Evolutionary conservation across 352 stramenopile species (phyloP).

Genomic region (Aphanomyces euteiches): DNA sequence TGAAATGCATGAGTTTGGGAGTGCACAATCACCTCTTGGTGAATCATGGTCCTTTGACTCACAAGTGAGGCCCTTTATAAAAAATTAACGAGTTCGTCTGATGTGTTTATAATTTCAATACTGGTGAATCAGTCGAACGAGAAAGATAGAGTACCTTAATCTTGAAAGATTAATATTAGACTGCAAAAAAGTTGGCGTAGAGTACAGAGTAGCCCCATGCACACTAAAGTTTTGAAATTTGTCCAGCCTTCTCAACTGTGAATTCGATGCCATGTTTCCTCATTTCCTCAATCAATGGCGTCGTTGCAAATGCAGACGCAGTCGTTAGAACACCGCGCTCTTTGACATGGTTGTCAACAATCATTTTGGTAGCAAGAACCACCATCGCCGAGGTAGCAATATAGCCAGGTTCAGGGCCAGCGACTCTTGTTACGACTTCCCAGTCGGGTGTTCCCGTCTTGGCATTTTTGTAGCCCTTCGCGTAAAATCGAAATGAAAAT

Average conservation of each 20-base stretch:
- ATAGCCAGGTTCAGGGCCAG: slow-evolving; percentile 19
- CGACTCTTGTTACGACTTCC: slow-evolving; percentile 8
- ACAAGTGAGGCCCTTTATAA: not conserved
- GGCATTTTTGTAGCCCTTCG: slow-evolving; percentile 7
- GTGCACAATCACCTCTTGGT: slow-evolving; percentile 27
- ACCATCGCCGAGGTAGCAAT: slow-evolving; percentile 25
- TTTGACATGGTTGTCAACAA: slow-evolving; percentile 14
- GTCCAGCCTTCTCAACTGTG: slow-evolving; percentile 6
- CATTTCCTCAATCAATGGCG: slow-evolving; percentile 18
- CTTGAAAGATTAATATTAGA: slow-evolving; percentile 5
- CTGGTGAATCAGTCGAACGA: not conserved
- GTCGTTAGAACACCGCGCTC: slow-evolving; percentile 21
- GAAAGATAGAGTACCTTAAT: not conserved
- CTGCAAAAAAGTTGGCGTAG: not conserved
- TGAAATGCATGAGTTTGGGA: slow-evolving; percentile 29
- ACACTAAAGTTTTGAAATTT: not conserved
- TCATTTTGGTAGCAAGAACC: not conserved
- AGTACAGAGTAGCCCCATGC: no score
- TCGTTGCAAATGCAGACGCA: slow-evolving; percentile 17
- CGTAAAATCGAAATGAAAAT: slow-evolving; percentile 14
- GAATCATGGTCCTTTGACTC: slow-evolving; percentile 4
- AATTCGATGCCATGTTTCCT: slow-evolving; percentile 12
- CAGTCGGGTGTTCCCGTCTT: not conserved
- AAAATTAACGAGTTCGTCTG: not conserved
- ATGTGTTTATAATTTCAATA: not conserved